Evolutionary conservation across 2,329 filamentous ascomycete species (phyloP).

Genomic region (Trichoderma brevicompactum): DNA sequence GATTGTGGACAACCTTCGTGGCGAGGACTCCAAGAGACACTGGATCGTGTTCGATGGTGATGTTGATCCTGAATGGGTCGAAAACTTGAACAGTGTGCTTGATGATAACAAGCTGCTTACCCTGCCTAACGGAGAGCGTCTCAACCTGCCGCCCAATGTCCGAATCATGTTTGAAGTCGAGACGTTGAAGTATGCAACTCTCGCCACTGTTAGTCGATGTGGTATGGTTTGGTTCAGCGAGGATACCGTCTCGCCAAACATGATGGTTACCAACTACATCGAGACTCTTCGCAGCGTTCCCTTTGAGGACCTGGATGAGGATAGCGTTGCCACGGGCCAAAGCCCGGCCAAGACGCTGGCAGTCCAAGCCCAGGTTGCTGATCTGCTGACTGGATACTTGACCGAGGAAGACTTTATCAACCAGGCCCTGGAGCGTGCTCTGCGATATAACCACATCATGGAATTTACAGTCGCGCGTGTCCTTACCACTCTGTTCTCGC

Average conservation of each 20-base stretch:
- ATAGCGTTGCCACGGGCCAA: slow-evolving; percentile 76
- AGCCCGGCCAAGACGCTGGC: slow-evolving; percentile 77
- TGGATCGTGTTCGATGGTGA: slow-evolving; percentile 99
- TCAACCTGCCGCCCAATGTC: slow-evolving; percentile 91
- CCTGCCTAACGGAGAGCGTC: slow-evolving; percentile 94
- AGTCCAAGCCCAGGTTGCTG: slow-evolving; percentile 78
- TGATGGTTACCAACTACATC: slow-evolving; percentile 93
- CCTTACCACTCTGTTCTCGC: slow-evolving; percentile 89
- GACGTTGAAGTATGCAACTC: slow-evolving; percentile 93
- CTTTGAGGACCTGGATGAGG: slow-evolving; percentile 96
- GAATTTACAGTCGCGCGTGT: slow-evolving; percentile 92
- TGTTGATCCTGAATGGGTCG: slow-evolving; percentile 98
- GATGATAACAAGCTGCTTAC: slow-evolving; percentile 99
- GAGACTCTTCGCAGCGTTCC: slow-evolving; percentile 78
- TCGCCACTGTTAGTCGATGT: slow-evolving; percentile 98
- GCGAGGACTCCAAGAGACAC: slow-evolving; percentile 94
- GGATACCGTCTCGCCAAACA: slow-evolving; percentile 88
- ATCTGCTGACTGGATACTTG: slow-evolving; percentile 75
- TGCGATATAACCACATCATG: slow-evolving; percentile 93
- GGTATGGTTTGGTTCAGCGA: slow-evolving; percentile 99
- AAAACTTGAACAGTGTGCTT: slow-evolving; percentile 98
- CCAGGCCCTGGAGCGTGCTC: slow-evolving; percentile 75
- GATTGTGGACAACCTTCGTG: slow-evolving; percentile 97
- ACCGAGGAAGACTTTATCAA: slow-evolving; percentile 80
- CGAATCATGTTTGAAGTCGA: slow-evolving; percentile 99